phyloP scores from a whole-genome alignment of 257 asterid genomes.

The Dorcoceras hygrometricum region DNA sequence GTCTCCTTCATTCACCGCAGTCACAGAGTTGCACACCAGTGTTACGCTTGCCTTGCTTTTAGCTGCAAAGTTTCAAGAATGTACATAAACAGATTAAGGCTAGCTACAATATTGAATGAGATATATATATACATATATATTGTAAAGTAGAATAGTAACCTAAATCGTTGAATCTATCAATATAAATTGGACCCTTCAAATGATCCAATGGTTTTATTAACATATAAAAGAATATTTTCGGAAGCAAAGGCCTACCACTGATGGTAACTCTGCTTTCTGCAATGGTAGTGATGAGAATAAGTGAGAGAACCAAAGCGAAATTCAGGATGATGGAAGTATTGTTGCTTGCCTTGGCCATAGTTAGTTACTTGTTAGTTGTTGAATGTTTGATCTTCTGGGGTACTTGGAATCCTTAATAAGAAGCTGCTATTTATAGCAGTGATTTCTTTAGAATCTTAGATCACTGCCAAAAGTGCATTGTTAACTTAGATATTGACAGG shows the following conservation, averaged over 20 bases:
- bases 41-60: background rate
- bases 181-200: too few species aligned
- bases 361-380: too few species aligned
- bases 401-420: background rate
- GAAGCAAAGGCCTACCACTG: background rate
- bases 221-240: too few species aligned
- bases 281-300: background rate
- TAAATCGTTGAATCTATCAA: too few species aligned
- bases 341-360: slow-evolving; percentile 1
- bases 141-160: too few species aligned
- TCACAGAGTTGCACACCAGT: slow-evolving; percentile 29
- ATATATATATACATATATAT: too few species aligned
- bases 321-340: background rate
- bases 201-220: too few species aligned
- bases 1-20: slow-evolving; percentile 41
- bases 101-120: too few species aligned
- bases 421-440: background rate
- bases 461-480: background rate
- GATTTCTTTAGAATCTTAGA: background rate
- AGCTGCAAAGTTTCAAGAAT: slow-evolving; percentile 2
- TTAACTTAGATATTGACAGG: too few species aligned
- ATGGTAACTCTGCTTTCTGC: background rate
- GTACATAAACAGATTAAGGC: background rate
- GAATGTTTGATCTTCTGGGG: background rate
- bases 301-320: background rate